A percentile compares a stretch with the other conserved stretches of the same genome.
Conservation (phyloP, 2,329 filamentous ascomycete genomes). For the Monosporascus sp. region DNA sequence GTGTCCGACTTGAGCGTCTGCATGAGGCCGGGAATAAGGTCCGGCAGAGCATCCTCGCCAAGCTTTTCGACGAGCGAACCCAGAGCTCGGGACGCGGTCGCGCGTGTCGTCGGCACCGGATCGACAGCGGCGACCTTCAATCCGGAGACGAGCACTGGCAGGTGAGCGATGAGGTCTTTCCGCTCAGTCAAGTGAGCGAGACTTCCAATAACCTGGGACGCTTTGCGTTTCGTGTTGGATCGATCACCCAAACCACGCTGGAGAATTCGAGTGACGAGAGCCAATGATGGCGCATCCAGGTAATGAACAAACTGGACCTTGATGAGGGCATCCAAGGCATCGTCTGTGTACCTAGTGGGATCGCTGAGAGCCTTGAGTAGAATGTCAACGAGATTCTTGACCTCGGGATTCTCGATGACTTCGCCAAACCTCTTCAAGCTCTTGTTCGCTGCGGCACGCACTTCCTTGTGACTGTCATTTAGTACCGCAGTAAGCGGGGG, state of each 20-base stretch:
- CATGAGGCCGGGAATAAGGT: slow-evolving; percentile 97
- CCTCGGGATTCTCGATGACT: slow-evolving; percentile 96
- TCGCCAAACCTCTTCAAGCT: slow-evolving; percentile 97
- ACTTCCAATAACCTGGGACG: slow-evolving; percentile 95
- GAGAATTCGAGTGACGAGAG: slow-evolving; percentile 89
- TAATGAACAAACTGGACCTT: slow-evolving; percentile 99
- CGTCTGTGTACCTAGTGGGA: slow-evolving; percentile 93
- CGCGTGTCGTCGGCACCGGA: slow-evolving; percentile 91
- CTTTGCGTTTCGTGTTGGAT: slow-evolving; percentile 92
- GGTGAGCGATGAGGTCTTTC: slow-evolving; percentile 84
- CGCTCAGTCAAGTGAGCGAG: slow-evolving; percentile 94
- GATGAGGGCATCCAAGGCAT: slow-evolving; percentile 87
- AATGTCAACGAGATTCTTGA: slow-evolving; percentile 86
- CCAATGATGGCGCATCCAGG: slow-evolving; percentile 92
- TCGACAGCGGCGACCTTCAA: slow-evolving; percentile 87
- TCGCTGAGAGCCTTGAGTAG: slow-evolving; percentile 95
- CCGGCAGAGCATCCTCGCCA: slow-evolving; percentile 91
- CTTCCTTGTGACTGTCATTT: slow-evolving; percentile 98
- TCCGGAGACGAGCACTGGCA: slow-evolving; percentile 88
- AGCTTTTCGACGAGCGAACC: slow-evolving; percentile 98
- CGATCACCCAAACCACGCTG: slow-evolving; percentile 87
- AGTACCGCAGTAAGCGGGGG: slow-evolving; percentile 89
- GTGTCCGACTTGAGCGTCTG: slow-evolving; percentile 95
- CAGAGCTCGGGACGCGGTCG: slow-evolving; percentile 90
- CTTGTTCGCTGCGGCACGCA: slow-evolving; percentile 84